Conservation (phyloP, 2,329 filamentous ascomycete species). For the Nothophaeocryptopus gaeumannii region DNA sequence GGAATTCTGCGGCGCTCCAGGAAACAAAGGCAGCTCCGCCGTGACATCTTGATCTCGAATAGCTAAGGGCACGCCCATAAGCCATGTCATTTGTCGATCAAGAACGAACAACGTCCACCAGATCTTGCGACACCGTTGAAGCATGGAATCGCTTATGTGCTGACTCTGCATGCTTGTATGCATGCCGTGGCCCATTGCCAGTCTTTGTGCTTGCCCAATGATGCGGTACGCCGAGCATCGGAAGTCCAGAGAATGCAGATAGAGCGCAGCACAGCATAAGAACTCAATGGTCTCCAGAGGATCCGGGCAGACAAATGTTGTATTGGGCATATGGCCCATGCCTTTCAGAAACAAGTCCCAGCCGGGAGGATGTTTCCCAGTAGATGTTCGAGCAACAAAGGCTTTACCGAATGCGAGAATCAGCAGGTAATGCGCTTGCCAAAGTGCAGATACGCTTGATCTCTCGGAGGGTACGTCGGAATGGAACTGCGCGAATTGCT, state of each 20-base stretch:
- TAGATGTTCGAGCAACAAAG: constrained; percentile 31
- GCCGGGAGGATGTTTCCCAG: constrained; percentile 42
- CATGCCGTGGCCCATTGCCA: no score
- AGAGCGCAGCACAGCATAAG: constrained; percentile 52
- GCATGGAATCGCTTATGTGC: no score
- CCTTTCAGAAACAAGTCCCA: constrained; percentile 48
- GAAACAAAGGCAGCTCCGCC: constrained; percentile 23
- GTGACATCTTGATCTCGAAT: constrained; percentile 53
- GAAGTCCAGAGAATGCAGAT: constrained; percentile 52
- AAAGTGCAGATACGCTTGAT: constrained; percentile 34
- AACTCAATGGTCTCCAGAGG: constrained; percentile 51
- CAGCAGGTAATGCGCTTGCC: constrained; percentile 55
- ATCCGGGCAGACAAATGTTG: constrained; percentile 41
- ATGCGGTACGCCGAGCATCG: constrained; percentile 45
- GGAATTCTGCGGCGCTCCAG: no score
- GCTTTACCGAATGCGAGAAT: constrained; percentile 57
- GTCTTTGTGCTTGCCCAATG: no score
- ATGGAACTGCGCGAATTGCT: constrained; percentile 43
- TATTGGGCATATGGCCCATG: constrained; percentile 45
- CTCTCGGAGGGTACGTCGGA: constrained; percentile 15
- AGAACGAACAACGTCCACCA: constrained; percentile 57
- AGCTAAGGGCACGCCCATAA: constrained; percentile 53
- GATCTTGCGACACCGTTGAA: constrained; percentile 43
- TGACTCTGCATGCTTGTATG: no score
- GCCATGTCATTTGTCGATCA: constrained; percentile 53